A percentile compares a stretch with the other conserved stretches of the same genome.
phyloP scores from a whole-genome alignment of 306 rosid genomes.

The Corylus americana region DNA sequence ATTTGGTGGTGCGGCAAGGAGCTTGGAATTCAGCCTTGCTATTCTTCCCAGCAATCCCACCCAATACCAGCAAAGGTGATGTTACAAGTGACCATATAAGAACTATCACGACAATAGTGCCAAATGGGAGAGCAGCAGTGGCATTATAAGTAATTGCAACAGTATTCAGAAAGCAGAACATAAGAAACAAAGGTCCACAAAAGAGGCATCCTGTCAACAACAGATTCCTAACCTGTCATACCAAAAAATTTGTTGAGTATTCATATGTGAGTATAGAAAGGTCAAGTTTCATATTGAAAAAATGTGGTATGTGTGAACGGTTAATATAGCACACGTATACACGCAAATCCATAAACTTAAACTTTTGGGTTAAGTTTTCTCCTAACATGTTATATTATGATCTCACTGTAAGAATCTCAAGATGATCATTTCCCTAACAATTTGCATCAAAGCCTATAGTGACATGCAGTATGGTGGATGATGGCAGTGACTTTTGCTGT shows the following conservation, averaged over 20 bases:
- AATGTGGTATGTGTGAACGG: no score
- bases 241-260: constrained; percentile 9
- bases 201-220: constrained; percentile 67
- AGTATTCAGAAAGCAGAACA: constrained; percentile 62
- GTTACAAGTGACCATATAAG: constrained; percentile 71
- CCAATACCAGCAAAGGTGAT: constrained; percentile 67
- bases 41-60: constrained; percentile 75
- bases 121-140: constrained; percentile 74
- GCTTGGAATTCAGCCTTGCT: constrained; percentile 72
- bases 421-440: no score
- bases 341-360: no score
- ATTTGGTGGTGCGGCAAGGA: constrained; percentile 59
- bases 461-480: no score
- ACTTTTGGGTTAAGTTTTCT: no score
- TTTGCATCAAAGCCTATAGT: no score
- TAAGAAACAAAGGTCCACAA: constrained; percentile 63
- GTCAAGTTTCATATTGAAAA: no score
- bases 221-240: constrained; percentile 62
- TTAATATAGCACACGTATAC: no score
- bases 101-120: constrained; percentile 67
- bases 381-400: no score
- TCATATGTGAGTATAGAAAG: no score
- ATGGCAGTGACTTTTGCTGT: no score
- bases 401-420: no score
- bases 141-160: constrained; percentile 67